Percentiles rank a stretch among this genome's conserved stretches.
Evolutionary conservation across 345 rosid genomes (phyloP).

Genomic region (Geranium brycei): DNA sequence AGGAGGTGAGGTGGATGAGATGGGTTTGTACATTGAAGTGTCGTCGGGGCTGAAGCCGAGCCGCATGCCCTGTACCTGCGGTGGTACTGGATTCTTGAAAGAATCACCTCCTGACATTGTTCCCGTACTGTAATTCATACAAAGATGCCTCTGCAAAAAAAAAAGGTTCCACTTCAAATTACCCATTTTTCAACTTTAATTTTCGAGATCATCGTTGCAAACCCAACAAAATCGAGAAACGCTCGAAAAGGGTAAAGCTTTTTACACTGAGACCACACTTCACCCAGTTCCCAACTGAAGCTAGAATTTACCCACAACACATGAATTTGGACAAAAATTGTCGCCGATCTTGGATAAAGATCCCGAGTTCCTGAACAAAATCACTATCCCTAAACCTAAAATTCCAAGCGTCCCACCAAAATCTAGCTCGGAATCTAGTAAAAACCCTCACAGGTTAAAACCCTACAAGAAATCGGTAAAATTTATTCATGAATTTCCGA

Average conservation of each 20-base stretch:
- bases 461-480: not conserved
- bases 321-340: not conserved
- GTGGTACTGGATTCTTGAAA: constrained; percentile 6
- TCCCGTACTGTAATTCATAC: not conserved
- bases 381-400: not conserved
- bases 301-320: not conserved
- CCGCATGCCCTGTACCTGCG: constrained; percentile 18
- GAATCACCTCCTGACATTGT: constrained; percentile 12
- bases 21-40: constrained; percentile 15
- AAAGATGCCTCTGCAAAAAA: not conserved
- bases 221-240: not conserved
- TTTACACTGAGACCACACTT: not conserved
- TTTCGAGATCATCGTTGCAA: not conserved
- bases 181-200: not conserved
- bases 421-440: not conserved
- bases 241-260: not conserved
- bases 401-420: not conserved
- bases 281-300: not conserved
- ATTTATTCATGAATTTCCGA: not conserved
- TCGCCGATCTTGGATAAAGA: not conserved
- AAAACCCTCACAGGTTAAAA: not conserved
- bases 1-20: constrained; percentile 10
- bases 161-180: not conserved
- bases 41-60: constrained; percentile 15
- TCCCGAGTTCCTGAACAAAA: not conserved